phyloP scores from a whole-genome alignment of 2,329 filamentous ascomycete species.

The Pseudocercospora eumusae region DNA sequence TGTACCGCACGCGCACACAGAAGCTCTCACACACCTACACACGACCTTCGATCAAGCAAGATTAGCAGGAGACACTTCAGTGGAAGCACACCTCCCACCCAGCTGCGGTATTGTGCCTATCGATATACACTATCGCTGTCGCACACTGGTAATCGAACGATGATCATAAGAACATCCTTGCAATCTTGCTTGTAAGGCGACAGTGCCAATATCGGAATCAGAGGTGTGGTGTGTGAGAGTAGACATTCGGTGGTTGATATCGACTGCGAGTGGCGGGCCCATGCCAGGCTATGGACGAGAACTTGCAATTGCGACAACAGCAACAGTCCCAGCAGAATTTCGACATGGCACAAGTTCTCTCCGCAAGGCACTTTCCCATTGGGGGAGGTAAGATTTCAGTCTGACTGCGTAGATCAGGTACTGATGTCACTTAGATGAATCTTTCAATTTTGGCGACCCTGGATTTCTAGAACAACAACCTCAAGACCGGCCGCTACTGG shows the following conservation, averaged over 20 bases:
- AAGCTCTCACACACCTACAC: not conserved
- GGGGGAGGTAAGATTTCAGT: not conserved
- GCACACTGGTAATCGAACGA: conserved; percentile 3
- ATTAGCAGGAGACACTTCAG: not conserved
- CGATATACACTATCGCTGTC: not conserved
- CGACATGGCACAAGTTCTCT: conserved; percentile 16
- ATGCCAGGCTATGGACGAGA: conserved; percentile 18
- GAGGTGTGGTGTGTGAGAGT: not conserved
- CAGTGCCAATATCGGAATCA: not conserved
- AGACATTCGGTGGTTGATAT: not conserved
- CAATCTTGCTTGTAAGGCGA: not conserved
- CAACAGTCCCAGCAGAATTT: conserved; percentile 10
- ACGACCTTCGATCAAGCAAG: not conserved
- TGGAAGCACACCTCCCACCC: not conserved
- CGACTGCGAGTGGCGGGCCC: conserved; percentile 10
- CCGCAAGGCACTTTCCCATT: conserved; percentile 4
- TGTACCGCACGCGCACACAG: conserved; percentile 1
- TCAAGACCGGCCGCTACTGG: conserved; percentile 15
- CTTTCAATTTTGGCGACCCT: conserved; percentile 1
- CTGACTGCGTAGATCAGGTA: not conserved
- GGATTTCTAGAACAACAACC: conserved; percentile 2
- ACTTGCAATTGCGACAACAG: conserved; percentile 10
- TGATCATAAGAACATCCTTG: conserved; percentile 3
- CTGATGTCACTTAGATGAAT: conserved; percentile 2
- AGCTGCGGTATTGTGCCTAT: not conserved